Evolutionary conservation across 352 stramenopile genomes (phyloP).

Genomic region (Nothophytophthora sp.): DNA sequence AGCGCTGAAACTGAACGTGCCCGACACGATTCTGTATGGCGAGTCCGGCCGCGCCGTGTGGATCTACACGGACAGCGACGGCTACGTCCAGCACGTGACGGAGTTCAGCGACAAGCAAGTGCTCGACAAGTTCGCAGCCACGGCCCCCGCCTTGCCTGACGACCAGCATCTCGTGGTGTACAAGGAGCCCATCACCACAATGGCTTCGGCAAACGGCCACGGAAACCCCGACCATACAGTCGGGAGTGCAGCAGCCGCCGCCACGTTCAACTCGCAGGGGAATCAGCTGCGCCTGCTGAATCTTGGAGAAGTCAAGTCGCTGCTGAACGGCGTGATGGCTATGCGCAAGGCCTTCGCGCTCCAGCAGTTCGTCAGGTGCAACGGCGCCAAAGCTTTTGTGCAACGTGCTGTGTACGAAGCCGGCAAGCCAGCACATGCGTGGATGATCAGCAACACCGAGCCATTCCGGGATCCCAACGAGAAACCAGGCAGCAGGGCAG

Average conservation of each 20-base stretch:
- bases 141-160: constrained; percentile 16
- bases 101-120: constrained; percentile 77
- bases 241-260: constrained; percentile 3
- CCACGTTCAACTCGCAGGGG: constrained; percentile 40
- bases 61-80: constrained; percentile 73
- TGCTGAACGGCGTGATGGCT: constrained; percentile 63
- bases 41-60: constrained; percentile 70
- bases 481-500: neutral
- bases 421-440: constrained; percentile 59
- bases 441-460: constrained; percentile 82
- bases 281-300: constrained; percentile 71
- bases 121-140: constrained; percentile 60
- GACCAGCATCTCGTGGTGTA: constrained; percentile 64
- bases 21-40: constrained; percentile 82
- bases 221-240: neutral
- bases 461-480: constrained; percentile 38
- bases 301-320: constrained; percentile 61
- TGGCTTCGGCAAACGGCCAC: constrained; percentile 6
- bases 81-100: constrained; percentile 59
- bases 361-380: constrained; percentile 72
- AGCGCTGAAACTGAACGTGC: constrained; percentile 63
- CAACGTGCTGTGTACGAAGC: constrained; percentile 67
- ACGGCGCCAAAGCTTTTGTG: constrained; percentile 73
- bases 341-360: constrained; percentile 72
- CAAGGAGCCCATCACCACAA: constrained; percentile 58